Evolutionary conservation across 768 basidiomycete species (phyloP).

Genomic region (Rhodosporidiobolus odoratus): DNA sequence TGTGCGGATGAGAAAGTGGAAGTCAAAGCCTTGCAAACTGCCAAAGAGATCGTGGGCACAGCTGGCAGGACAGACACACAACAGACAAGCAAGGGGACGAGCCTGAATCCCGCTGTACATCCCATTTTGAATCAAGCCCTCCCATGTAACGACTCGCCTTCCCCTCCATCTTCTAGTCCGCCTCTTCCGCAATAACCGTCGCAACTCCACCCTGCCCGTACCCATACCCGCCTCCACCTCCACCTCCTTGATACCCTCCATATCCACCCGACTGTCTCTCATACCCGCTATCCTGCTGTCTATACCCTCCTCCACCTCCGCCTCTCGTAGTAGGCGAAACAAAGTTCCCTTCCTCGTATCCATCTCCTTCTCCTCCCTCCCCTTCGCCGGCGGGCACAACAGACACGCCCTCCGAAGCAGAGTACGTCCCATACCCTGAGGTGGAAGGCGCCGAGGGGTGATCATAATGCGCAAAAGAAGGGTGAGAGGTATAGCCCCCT

Average conservation of each 20-base stretch:
- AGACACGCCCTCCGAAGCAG: constrained; percentile 15
- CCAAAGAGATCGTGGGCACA: no score
- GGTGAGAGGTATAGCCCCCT: background rate
- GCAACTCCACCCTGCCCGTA: background rate
- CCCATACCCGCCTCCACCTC: background rate
- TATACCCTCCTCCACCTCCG: background rate
- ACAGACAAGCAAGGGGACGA: no score
- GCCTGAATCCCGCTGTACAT: no score
- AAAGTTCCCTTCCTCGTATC: background rate
- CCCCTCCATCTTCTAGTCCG: background rate
- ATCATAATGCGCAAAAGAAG: background rate
- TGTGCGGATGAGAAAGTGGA: no score
- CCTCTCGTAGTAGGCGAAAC: background rate
- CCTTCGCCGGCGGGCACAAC: background rate
- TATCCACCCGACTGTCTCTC: background rate
- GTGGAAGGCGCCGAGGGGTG: constrained; percentile 9
- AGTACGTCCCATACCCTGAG: constrained; percentile 8
- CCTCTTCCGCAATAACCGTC: constrained; percentile 9
- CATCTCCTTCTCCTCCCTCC: background rate
- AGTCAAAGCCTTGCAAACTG: no score
- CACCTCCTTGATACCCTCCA: background rate
- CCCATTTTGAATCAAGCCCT: background rate
- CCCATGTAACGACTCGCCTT: background rate
- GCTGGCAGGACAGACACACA: no score
- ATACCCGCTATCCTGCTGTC: background rate